phyloP scores from a whole-genome alignment of 2,329 filamentous ascomycete genomes.

The Fusarium ambrosium region DNA sequence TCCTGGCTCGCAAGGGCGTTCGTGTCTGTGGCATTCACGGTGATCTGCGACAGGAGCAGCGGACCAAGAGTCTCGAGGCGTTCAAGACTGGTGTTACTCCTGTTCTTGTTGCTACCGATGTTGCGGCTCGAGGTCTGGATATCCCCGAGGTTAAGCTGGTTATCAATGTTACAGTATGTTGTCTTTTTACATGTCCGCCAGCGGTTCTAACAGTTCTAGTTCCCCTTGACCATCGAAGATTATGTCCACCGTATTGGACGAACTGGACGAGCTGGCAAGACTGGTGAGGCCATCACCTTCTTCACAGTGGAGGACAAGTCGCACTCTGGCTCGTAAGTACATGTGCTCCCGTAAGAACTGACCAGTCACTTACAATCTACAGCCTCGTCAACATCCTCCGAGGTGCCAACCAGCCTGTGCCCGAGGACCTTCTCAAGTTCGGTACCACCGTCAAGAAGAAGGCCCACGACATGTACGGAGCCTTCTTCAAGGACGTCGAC shows the following conservation, averaged over 20 bases:
- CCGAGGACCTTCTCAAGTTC: constrained; percentile 92
- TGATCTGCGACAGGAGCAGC: constrained; percentile 89
- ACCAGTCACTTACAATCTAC: constrained; percentile 34
- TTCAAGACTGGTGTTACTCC: constrained; percentile 90
- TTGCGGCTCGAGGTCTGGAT: constrained; percentile 92
- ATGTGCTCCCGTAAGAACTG: background rate
- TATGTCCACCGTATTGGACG: constrained; percentile 98
- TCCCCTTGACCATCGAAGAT: constrained; percentile 95
- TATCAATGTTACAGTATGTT: constrained; percentile 83
- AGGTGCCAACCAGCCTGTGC: constrained; percentile 91
- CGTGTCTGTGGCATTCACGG: constrained; percentile 93
- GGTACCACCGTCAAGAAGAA: constrained; percentile 99
- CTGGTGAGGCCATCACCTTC: constrained; percentile 89
- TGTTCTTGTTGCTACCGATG: constrained; percentile 93
- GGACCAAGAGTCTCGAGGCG: constrained; percentile 86
- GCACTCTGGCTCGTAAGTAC: constrained; percentile 85
- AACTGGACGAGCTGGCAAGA: constrained; percentile 92
- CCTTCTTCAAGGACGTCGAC: constrained; percentile 93
- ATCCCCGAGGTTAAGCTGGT: constrained; percentile 96
- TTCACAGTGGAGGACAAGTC: constrained; percentile 97
- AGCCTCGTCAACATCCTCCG: constrained; percentile 95
- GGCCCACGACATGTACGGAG: constrained; percentile 93
- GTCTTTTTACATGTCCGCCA: background rate
- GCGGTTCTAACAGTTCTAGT: constrained; percentile 59
- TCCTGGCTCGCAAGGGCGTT: constrained; percentile 83